Base-by-base conservation (phyloP, 2,329 filamentous ascomycete species). In the Amylocarpus encephaloides region DNA sequence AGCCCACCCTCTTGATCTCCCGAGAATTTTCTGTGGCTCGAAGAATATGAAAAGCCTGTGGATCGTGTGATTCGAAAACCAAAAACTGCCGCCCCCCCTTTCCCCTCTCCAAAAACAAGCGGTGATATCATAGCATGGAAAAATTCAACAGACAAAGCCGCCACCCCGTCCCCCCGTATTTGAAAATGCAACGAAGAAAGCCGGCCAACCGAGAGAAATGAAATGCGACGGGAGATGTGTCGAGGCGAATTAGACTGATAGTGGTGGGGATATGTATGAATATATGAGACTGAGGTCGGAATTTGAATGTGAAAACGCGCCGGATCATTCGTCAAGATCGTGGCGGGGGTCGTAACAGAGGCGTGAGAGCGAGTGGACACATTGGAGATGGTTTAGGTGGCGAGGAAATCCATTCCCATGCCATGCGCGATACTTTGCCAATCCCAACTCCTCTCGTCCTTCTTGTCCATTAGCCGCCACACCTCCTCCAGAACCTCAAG, bases 371-470 rank as follows among this genome's bases (percentile, higher is more conserved):
- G 16, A 36, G 34, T 10, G 15, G 4, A 34, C 9, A 34, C 36
- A 15, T 39, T 39, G 11, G n/a, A 3, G 38, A 16, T 12, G 12
- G 15, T 42, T 64, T 57, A 66, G 16, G 64, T 66, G 12, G 61
- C 64, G 29, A 80, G 68, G 57, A 82, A 82, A 63, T 82, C 76
- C 33, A 82, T 69, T 0, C 70, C 72, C 65, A 81, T 73, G 6
- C 68, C 61, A 47, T 70, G 66, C 1, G 79, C 79, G 26, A 83
- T 71, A 3, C 69, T 68, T 54, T 83, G 79, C 80, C 80, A 84
- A 62, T 85, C 81, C 81, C 81, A 85, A 15, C 72, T 71, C 22
- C 70, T 59, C 75, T 78, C 82, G 44, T 83, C 76, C 16, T 74
- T 77, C 9, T 66, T 63, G 22, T 76, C 77, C 78, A 83, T 83